Base-by-base conservation (phyloP, 2,329 filamentous ascomycete species). In the Penicillium sp. region DNA sequence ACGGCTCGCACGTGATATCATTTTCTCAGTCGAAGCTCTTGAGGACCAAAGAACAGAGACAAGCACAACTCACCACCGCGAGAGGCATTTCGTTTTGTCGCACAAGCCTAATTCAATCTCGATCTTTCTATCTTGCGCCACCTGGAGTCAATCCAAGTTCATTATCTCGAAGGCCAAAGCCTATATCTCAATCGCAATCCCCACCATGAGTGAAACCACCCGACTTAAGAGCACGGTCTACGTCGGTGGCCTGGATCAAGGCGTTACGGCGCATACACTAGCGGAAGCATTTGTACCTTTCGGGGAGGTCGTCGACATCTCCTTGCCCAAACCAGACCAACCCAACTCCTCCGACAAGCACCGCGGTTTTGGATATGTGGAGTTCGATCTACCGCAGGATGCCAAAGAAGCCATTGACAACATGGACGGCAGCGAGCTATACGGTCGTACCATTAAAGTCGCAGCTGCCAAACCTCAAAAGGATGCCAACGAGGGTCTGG, bases 351-450 rank as follows among this genome's bases (percentile, higher is more conserved):
- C 83, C 44, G 90, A 95, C 36, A 79, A 86, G 26, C 94, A 99
- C 73, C 83, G 92, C 48, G 94, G 95, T 1, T 99, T 97, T 74
- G 94, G 92, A 54, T 97, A 99, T 71, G 90, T 99, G 47, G 94
- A 99, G 70, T 99, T 90, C 69, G 92, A 97, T 67, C 84, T 91
- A 53, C 82, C 86, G 11, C 85, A 88, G 53, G 94, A 99, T 75
- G 93, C 92, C 24, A 87, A 87, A 68, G 93, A 97, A 75, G 94
- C 94, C 47, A 96, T 99, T 72, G 92, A 97, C 81, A 99, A 99
- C 71, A 97, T 99, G 93, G 91, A 99, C 71, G 92, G 96, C 72
- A 89, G 92, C 56, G 93, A 97, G 77, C 84, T 99, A 42, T 97
- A 93, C 71, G 95, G 94, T 10, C 86, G 91, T 55, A 88, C 94